phyloP scores from a whole-genome alignment of 2,329 filamentous ascomycete species.

The Amesomyces nigricolor region DNA sequence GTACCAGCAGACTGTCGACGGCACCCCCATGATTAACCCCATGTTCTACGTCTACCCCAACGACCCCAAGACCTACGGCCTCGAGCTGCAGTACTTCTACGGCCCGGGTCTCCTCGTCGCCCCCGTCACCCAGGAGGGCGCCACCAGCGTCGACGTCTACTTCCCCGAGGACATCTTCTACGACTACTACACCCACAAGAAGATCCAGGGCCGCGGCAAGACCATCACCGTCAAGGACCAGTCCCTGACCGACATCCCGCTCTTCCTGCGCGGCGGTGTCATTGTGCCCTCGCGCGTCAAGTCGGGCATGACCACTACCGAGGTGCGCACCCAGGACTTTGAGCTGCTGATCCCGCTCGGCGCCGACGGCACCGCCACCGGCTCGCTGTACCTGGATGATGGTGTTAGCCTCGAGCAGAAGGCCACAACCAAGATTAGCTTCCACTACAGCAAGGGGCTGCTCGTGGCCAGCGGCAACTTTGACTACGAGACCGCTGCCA shows the following conservation, averaged over 20 bases:
- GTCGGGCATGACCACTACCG: slow-evolving; percentile 57
- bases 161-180: slow-evolving; percentile 45
- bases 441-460: slow-evolving; percentile 50
- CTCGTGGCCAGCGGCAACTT: slow-evolving; percentile 50
- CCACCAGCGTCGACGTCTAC: slow-evolving; percentile 41
- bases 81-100: slow-evolving; percentile 45
- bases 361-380: slow-evolving; percentile 55
- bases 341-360: slow-evolving; percentile 64
- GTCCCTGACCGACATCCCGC: slow-evolving; percentile 51
- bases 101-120: slow-evolving; percentile 41
- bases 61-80: slow-evolving; percentile 36
- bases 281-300: slow-evolving; percentile 57
- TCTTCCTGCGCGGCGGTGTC: slow-evolving; percentile 60
- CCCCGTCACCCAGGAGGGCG: slow-evolving; percentile 41
- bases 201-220: slow-evolving; percentile 37
- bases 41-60: slow-evolving; percentile 62
- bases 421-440: slow-evolving; percentile 51
- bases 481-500: slow-evolving; percentile 42
- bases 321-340: slow-evolving; percentile 60
- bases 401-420: slow-evolving; percentile 61
- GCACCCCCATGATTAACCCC: slow-evolving; percentile 61
- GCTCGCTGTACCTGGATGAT: slow-evolving; percentile 71
- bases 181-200: slow-evolving; percentile 45
- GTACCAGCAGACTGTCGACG: slow-evolving; percentile 53
- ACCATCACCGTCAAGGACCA: slow-evolving; percentile 37